Evolutionary conservation across 352 stramenopile genomes (phyloP).

Genomic region (Pilasporangium apinafurcum): DNA sequence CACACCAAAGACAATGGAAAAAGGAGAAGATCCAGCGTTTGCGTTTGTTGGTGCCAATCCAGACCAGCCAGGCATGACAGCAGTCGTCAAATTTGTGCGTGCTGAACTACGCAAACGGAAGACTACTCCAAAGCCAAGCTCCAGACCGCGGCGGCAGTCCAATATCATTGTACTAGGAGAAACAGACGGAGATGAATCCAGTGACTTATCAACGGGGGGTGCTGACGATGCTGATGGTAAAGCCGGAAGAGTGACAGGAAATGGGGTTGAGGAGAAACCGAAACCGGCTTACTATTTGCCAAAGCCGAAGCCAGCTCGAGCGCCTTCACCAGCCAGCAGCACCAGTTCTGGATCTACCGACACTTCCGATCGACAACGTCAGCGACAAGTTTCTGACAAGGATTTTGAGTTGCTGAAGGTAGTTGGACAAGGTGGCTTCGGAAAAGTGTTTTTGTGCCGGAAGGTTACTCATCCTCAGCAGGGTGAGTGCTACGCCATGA

Average conservation of each 20-base stretch:
- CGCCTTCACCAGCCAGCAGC: constrained; percentile 9
- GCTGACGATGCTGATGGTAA: constrained; percentile 33
- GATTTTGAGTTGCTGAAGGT: constrained; percentile 97
- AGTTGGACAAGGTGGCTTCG: constrained; percentile 95
- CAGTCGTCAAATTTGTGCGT: constrained; percentile 76
- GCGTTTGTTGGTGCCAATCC: constrained; percentile 78
- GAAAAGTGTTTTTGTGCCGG: constrained; percentile 97
- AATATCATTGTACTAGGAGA: constrained; percentile 87
- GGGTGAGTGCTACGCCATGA: constrained; percentile 98
- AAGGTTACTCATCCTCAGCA: constrained; percentile 89
- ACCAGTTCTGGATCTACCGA: constrained; percentile 4
- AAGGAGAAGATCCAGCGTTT: constrained; percentile 76
- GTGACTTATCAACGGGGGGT: constrained; percentile 58
- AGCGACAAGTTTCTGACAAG: constrained; percentile 66
- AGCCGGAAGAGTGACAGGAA: too few species aligned
- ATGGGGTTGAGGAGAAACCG: too few species aligned
- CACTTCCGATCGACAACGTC: constrained; percentile 13
- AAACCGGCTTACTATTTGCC: constrained; percentile 81
- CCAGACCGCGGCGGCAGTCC: constrained; percentile 49
- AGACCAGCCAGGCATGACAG: constrained; percentile 75
- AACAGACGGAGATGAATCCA: constrained; percentile 69
- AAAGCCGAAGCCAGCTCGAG: constrained; percentile 42
- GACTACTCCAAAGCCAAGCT: constrained; percentile 13
- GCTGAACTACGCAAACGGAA: constrained; percentile 45
- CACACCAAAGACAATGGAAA: constrained; percentile 66